A percentile compares a stretch with the other conserved stretches of the same genome.
These are phyloP conservation scores for Cicer judaicum DNA, from an alignment of 306 rosid genomes.

Conservation along the genomic window DNA sequence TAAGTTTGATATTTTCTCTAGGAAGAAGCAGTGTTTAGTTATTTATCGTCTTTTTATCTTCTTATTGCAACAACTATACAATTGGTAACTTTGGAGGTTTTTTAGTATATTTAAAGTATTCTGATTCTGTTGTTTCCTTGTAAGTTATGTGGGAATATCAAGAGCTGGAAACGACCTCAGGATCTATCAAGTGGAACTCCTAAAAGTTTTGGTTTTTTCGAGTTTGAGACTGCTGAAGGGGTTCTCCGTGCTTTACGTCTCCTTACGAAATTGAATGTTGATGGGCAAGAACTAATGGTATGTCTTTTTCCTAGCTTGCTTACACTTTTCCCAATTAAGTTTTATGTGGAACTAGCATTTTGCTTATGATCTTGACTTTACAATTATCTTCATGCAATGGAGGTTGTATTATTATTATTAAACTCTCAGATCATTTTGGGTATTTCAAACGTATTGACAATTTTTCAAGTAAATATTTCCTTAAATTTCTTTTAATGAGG, in stretches of 20 bases:
- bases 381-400: conserved; percentile 28
- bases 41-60: conserved; percentile 10
- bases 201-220: conserved; percentile 90
- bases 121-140: conserved; percentile 46
- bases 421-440: conserved; percentile 14
- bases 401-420: not conserved
- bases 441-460: not conserved
- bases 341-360: not conserved
- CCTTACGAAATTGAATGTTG: conserved; percentile 81
- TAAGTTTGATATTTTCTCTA: conserved; percentile 24
- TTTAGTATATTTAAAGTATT: conserved; percentile 6
- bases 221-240: conserved; percentile 96
- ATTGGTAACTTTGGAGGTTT: not conserved
- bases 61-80: conserved; percentile 1
- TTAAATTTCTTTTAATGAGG: conserved; percentile 13
- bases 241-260: conserved; percentile 95
- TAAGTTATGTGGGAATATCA: conserved; percentile 91
- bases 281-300: conserved; percentile 95
- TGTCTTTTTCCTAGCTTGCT: conserved; percentile 38
- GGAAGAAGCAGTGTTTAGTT: conserved; percentile 18
- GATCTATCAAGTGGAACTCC: conserved; percentile 87
- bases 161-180: conserved; percentile 96
- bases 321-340: not conserved
- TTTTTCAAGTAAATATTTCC: not conserved
- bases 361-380: conserved; percentile 16